These are phyloP conservation scores for Corylus heterophylla DNA, from an alignment of 306 rosid genomes.

Conservation along the genomic window DNA sequence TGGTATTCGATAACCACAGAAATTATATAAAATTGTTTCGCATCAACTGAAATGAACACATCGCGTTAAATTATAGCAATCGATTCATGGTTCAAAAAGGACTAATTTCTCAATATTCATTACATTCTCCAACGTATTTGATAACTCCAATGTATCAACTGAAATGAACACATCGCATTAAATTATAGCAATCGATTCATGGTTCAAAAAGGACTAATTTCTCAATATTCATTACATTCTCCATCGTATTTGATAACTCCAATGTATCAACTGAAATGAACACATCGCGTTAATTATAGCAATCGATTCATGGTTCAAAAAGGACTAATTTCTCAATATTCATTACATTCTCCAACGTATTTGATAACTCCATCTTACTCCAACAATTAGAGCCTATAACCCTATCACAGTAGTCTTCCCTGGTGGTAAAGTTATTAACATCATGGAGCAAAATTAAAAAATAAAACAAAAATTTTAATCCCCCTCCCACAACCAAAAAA, in stretches of 20 bases:
- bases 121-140: too few species aligned
- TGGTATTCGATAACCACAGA: background rate
- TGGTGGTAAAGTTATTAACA: background rate
- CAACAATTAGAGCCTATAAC: background rate
- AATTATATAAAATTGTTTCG: background rate
- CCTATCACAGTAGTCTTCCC: background rate
- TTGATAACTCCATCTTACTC: background rate
- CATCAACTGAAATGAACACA: background rate
- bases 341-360: background rate
- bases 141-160: background rate
- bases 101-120: background rate
- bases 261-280: background rate
- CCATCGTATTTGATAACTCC: too few species aligned
- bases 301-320: background rate
- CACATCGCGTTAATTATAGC: background rate
- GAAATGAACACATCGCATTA: background rate
- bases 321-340: background rate
- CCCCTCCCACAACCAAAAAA: background rate
- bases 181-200: background rate
- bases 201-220: slow-evolving; percentile 1
- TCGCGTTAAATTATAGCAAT: background rate
- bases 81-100: background rate
- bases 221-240: background rate
- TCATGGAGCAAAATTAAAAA: background rate
- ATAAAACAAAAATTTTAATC: background rate